Evolutionary conservation across 2,329 filamentous ascomycete genomes (phyloP).

Genomic region (Incumbomyces delicatus): DNA sequence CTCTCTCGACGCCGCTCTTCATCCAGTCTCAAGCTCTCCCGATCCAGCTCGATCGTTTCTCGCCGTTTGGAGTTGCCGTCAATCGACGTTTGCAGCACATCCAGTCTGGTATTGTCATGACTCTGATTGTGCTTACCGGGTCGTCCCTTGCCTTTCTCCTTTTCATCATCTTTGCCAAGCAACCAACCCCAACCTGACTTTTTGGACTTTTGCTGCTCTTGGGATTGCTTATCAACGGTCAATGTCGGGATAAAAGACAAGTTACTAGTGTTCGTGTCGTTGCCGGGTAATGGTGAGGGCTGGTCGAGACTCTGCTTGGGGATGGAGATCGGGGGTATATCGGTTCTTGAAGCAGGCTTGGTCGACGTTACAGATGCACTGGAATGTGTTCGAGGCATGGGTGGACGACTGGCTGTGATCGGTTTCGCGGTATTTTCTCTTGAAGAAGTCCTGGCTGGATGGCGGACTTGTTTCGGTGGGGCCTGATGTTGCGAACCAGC

Average conservation of each 20-base stretch:
- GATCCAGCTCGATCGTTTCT: slow-evolving; percentile 75
- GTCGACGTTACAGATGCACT: slow-evolving; percentile 22
- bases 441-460: slow-evolving; percentile 45
- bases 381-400: slow-evolving; percentile 21
- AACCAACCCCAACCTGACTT: slow-evolving; percentile 70
- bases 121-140: slow-evolving; percentile 40
- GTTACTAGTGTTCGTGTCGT: slow-evolving; percentile 61
- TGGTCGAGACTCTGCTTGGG: slow-evolving; percentile 51
- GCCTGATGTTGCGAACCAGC: slow-evolving; percentile 19
- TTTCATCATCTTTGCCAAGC: slow-evolving; percentile 49
- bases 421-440: slow-evolving; percentile 29
- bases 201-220: slow-evolving; percentile 65
- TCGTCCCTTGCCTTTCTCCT: slow-evolving; percentile 59
- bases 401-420: slow-evolving; percentile 38
- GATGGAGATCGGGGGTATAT: slow-evolving; percentile 25
- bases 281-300: slow-evolving; percentile 60
- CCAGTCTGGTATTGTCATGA: slow-evolving; percentile 73
- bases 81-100: slow-evolving; percentile 79
- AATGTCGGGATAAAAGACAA: slow-evolving; percentile 73
- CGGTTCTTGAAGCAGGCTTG: slow-evolving; percentile 14
- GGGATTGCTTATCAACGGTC: slow-evolving; percentile 61
- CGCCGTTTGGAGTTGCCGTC: slow-evolving; percentile 57
- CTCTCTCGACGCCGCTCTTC: slow-evolving; percentile 66
- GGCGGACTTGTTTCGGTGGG: slow-evolving; percentile 25
- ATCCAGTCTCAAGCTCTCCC: slow-evolving; percentile 65